Base-by-base conservation (phyloP, 805 yeast genomes). In the Lachancea sp. region DNA sequence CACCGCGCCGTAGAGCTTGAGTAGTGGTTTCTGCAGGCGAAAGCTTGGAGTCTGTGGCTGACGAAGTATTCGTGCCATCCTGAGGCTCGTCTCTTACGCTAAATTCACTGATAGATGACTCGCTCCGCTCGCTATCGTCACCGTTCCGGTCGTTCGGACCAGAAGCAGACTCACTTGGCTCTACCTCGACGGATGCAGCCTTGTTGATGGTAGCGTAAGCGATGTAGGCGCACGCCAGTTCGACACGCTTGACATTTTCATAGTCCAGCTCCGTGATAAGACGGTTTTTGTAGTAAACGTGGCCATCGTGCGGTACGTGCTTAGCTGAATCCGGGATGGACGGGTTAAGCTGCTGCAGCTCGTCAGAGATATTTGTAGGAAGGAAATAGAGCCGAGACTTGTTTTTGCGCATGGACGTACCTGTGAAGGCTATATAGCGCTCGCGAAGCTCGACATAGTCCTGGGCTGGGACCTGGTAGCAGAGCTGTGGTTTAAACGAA, bases 1-100 rank as follows among this genome's bases (percentile, higher is more conserved):
- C 88, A 15, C 90, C 90, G 60, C 86, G 70, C 68, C 83, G 75
- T 57, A 52, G 41, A 12, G 51, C 49, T 16, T 38, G 42, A 5
- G 42, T 19, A 11, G 51, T 47, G 35, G 50, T 42, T 17, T 47
- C 53, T 17, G 45, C 43, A 1, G 55, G 46, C 3, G 53, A 49
- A 4, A 48, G 41, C 21, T 47, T 48, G 19, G 13, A 16, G 24
- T 31, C 34, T 31, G 34, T 3, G 17, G 34, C 13, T 4, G 22
- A 20, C 34, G 5, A 29, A 8, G 30, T 7, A 19, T 16, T 16
- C 5, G 22, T 9, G 24, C 34, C 23, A 16, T 31, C 34, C 23
- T 11, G 34, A 9, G 34, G 13, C 4, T 34, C 38, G 4, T 34
- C 30, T 13, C 15, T 29, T 13, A 12, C 38, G 13, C 38, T 18